A percentile compares a stretch with the other conserved stretches of the same genome.
Conservation (phyloP, 768 basidiomycete species). For the Tricholoma sp. region DNA sequence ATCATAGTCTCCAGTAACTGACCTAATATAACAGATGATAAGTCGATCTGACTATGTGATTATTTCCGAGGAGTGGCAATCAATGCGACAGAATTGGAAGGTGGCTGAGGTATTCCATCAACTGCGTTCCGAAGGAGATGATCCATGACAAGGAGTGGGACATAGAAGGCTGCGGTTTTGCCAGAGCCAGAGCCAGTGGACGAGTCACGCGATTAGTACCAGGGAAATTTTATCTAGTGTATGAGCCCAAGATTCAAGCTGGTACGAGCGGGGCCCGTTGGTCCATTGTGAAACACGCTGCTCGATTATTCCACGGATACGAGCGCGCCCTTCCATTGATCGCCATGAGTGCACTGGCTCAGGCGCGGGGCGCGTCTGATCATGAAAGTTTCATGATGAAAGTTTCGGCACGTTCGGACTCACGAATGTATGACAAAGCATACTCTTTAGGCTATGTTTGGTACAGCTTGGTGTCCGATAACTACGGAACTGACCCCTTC, state of each 20-base stretch:
- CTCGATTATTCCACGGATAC: not conserved
- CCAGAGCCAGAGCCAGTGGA: constrained; percentile 17
- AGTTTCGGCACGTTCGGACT: not conserved
- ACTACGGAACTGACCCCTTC: not conserved
- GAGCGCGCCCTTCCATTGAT: not conserved
- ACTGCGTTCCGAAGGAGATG: not conserved
- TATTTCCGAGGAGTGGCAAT: constrained; percentile 19
- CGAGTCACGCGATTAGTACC: not conserved
- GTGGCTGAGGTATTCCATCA: constrained; percentile 6
- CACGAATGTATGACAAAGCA: not conserved
- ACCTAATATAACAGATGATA: too few species aligned
- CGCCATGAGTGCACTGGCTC: not conserved
- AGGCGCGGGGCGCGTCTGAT: not conserved
- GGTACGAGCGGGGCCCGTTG: constrained; percentile 10
- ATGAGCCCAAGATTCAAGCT: constrained; percentile 16
- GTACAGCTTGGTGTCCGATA: not conserved
- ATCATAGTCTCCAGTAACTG: too few species aligned
- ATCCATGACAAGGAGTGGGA: not conserved
- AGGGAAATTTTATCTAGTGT: constrained; percentile 7
- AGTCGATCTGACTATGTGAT: too few species aligned
- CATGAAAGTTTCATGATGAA: not conserved
- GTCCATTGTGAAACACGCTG: constrained; percentile 8
- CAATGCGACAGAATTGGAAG: constrained; percentile 12
- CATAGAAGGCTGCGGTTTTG: not conserved
- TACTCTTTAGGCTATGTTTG: not conserved